Evolutionary conservation across 2,329 filamentous ascomycete species (phyloP).

Genomic region (Pezicula radicicola): DNA sequence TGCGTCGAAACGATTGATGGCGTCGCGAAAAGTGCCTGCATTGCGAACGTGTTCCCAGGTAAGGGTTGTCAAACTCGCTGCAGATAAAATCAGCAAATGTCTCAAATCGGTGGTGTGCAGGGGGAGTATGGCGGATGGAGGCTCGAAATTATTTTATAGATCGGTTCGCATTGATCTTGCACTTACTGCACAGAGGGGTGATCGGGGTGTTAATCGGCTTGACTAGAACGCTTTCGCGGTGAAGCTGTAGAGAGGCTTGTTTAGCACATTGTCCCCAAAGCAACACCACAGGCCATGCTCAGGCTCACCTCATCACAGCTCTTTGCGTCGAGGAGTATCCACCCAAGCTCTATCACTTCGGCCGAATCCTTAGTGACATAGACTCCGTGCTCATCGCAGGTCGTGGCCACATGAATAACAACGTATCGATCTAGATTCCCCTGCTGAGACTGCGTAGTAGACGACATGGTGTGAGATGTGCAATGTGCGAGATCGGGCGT

Average conservation of each 20-base stretch:
- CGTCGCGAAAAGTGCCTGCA: conserved; percentile 95
- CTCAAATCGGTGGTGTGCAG: conserved; percentile 16
- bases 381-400: conserved; percentile 97
- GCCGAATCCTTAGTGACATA: conserved; percentile 99
- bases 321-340: conserved; percentile 93
- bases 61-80: conserved; percentile 93
- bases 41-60: conserved; percentile 99
- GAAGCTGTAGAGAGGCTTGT: conserved; percentile 59
- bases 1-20: conserved; percentile 89
- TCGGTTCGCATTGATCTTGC: conserved; percentile 11
- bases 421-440: conserved; percentile 91
- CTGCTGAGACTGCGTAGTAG: conserved; percentile 48
- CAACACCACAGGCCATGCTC: not conserved
- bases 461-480: conserved; percentile 58
- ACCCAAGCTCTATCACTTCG: conserved; percentile 98
- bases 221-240: conserved; percentile 93
- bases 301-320: conserved; percentile 81
- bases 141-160: conserved; percentile 8
- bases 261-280: conserved; percentile 13
- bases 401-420: conserved; percentile 97
- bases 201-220: conserved; percentile 99
- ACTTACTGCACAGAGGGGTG: conserved; percentile 97
- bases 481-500: conserved; percentile 75
- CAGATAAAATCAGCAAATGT: conserved; percentile 21
- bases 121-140: not conserved